Evolutionary conservation across 1,284 basidiomycete genomes (phyloP), one percentile per base, ranked within the genome.

Genomic region (Puccinia triticina): DNA sequence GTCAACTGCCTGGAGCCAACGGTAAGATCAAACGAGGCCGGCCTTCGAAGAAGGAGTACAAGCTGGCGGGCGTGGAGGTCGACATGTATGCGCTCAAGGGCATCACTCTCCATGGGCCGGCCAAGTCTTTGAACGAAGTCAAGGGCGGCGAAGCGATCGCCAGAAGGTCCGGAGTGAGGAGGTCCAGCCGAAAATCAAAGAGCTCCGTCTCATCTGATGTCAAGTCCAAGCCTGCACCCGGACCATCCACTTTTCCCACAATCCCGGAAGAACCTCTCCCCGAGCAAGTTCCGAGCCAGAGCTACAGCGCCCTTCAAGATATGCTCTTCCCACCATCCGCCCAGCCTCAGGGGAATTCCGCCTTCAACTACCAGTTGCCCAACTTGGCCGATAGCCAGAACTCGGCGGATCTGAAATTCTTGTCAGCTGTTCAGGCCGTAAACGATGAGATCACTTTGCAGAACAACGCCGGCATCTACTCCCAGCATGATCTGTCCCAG

Each of bases 1-100:
- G 79, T 10, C 71, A 73, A 46, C 34, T 74, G 1, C 79, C 71
- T 11, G 79, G 61, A 32, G 53, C 79, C 16, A 61, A 73, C 37
- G 79, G 79, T n/a, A 34, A 64, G 11, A 57, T 81, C 32, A 81
- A 81, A 43, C 64, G 59, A 48, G 79, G 79, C 40, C 61, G 79
- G 73, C 79, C 79, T 26, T 81, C 79, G 2, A 81, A 81, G 34
- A 81, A 74, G 1, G 79, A 59, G 61, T 81, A 81, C 59, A 29
- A 64, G 34, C 26, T 48, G 16, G 71, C 66, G 26, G 79, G 79
- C 23, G 79, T 81, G 32, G 71, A 74, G 26, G 59, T 81, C n/a
- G 79, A 81, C 57, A 81, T 81, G 79, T 81, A 81, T 53, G 55
- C 57, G 21, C 67, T 69, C 57, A 80, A 73, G 53, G 67, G 67